Conservation (phyloP, 257 asterid species). For the Cinchona pubescens region DNA sequence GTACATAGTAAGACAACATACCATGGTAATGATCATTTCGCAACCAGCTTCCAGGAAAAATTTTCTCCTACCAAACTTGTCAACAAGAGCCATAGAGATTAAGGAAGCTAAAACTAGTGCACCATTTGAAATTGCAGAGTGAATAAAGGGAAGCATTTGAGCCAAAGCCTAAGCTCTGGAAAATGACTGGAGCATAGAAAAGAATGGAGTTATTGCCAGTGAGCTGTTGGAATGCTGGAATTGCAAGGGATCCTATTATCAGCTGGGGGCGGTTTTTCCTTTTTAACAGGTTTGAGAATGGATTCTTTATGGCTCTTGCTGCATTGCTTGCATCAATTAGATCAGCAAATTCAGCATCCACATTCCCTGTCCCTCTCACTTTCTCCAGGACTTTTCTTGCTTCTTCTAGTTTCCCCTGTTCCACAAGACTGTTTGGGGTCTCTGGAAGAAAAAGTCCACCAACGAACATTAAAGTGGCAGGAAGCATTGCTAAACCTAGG, state of each 20-base stretch:
- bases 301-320: slow-evolving; percentile 57
- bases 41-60: slow-evolving; percentile 80
- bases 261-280: slow-evolving; percentile 64
- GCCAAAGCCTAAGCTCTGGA: slow-evolving; percentile 79
- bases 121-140: slow-evolving; percentile 51
- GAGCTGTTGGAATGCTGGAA: slow-evolving; percentile 80
- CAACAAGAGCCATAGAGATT: slow-evolving; percentile 71
- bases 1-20: slow-evolving; percentile 13
- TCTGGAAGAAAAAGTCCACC: slow-evolving; percentile 76
- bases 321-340: slow-evolving; percentile 61
- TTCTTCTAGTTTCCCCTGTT: slow-evolving; percentile 58
- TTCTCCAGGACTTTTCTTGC: slow-evolving; percentile 46
- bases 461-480: slow-evolving; percentile 54
- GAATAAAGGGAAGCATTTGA: slow-evolving; percentile 55
- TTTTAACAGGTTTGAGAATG: slow-evolving; percentile 51
- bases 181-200: slow-evolving; percentile 74
- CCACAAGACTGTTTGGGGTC: slow-evolving; percentile 77
- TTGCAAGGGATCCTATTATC: slow-evolving; percentile 53
- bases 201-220: slow-evolving; percentile 78
- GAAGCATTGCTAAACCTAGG: slow-evolving; percentile 67
- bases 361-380: slow-evolving; percentile 60
- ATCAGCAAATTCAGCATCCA: slow-evolving; percentile 67
- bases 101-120: slow-evolving; percentile 62
- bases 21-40: slow-evolving; percentile 66
- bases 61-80: slow-evolving; percentile 70